Evolutionary conservation across 192 early-diverging fungal species (phyloP).

Genomic region (Dissophora globulifera): DNA sequence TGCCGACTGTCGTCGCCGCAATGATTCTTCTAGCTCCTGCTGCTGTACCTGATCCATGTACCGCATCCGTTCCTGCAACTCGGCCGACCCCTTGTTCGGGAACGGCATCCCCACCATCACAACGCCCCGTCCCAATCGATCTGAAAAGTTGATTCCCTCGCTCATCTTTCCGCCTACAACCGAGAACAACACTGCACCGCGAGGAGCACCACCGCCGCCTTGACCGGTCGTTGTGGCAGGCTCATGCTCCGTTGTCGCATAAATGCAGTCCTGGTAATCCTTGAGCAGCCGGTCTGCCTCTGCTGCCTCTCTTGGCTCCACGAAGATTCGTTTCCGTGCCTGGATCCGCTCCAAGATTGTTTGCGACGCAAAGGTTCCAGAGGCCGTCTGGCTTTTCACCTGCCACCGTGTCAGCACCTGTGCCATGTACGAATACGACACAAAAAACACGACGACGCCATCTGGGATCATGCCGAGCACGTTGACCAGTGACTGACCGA

Average conservation of each 20-base stretch:
- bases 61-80: constrained; percentile 79
- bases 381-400: not conserved
- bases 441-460: constrained; percentile 91
- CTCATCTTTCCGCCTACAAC: constrained; percentile 92
- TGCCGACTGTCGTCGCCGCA: not conserved
- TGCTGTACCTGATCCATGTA: constrained; percentile 64
- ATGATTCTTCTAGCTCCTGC: constrained; percentile 12
- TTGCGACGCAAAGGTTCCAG: not conserved
- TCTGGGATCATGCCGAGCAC: constrained; percentile 79
- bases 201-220: constrained; percentile 16
- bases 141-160: constrained; percentile 94
- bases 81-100: constrained; percentile 79
- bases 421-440: constrained; percentile 82
- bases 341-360: constrained; percentile 40
- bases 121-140: constrained; percentile 83
- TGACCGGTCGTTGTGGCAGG: not conserved
- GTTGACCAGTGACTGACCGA: constrained; percentile 76
- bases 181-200: constrained; percentile 84
- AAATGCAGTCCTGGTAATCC: constrained; percentile 68
- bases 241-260: constrained; percentile 23
- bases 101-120: constrained; percentile 93
- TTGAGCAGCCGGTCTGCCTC: constrained; percentile 67
- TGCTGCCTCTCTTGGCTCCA: constrained; percentile 68
- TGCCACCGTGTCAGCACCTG: constrained; percentile 67
- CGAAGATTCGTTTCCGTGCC: constrained; percentile 65